Evolutionary conservation across 345 rosid genomes (phyloP).

Genomic region (Rhodomyrtus tomentosa): DNA sequence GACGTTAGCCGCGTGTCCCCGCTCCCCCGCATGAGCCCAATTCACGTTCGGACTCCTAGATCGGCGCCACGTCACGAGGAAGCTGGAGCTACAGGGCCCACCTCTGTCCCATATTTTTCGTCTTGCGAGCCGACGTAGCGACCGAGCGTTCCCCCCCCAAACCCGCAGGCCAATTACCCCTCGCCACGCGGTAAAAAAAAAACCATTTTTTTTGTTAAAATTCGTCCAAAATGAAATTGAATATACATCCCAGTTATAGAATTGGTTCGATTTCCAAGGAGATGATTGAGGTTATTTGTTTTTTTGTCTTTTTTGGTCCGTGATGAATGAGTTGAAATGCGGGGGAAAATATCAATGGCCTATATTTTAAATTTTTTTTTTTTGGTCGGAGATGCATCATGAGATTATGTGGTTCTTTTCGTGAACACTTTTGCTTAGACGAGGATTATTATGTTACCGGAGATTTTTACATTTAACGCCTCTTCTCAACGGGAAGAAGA

Average conservation of each 20-base stretch:
- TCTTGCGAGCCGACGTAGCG: not conserved
- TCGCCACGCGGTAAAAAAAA: too few relatives aligned
- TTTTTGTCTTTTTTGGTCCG: not conserved
- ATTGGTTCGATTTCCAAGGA: not conserved
- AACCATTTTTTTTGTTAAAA: not conserved
- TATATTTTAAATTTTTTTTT: too few relatives aligned
- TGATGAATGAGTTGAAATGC: not conserved
- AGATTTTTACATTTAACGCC: not conserved
- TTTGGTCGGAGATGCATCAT: not conserved
- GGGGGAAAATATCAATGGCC: not conserved
- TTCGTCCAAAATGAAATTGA: not conserved
- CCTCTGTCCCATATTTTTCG: not conserved
- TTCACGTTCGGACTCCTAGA: not conserved
- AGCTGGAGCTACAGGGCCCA: not conserved
- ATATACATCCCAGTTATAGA: not conserved
- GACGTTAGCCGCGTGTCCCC: too few relatives aligned
- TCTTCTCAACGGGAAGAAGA: not conserved
- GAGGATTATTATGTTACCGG: not conserved
- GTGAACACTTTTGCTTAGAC: not conserved
- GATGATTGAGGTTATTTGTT: too few relatives aligned
- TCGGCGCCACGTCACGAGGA: not conserved
- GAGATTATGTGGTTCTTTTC: not conserved
- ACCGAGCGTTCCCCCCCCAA: not conserved
- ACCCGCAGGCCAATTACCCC: not conserved
- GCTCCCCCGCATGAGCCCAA: too few relatives aligned